Conservation (phyloP, 1,284 basidiomycete genomes). For the Ustilago hordei region DNA sequence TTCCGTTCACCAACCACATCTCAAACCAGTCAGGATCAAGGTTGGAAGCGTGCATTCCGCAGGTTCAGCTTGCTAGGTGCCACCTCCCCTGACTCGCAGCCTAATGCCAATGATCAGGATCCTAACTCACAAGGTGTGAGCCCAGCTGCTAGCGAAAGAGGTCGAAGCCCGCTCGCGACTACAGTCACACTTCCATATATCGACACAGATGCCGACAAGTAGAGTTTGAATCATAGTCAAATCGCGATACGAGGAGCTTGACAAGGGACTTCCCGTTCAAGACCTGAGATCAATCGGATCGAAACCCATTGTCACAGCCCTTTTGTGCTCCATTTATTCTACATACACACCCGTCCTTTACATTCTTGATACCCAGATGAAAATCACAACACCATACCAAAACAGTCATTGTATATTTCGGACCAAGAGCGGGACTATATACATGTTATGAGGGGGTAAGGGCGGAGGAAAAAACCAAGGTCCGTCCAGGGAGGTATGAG, state of each 20-base stretch:
- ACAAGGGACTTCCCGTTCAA: background rate
- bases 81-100: slow-evolving; percentile 12
- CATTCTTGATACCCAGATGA: slow-evolving; percentile 21
- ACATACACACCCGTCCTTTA: background rate
- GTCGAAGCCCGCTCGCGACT: slow-evolving; percentile 15
- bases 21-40: slow-evolving; percentile 32
- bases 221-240: background rate
- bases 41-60: slow-evolving; percentile 41
- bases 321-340: no score
- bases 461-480: no score
- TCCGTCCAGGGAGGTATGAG: no score
- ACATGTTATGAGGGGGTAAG: no score
- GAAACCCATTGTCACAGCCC: no score
- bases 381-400: background rate
- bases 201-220: background rate
- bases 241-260: background rate
- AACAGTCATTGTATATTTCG: background rate
- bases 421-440: no score
- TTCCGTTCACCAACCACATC: slow-evolving; percentile 26
- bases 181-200: background rate
- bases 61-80: slow-evolving; percentile 39
- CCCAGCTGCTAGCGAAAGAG: slow-evolving; percentile 5
- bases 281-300: background rate
- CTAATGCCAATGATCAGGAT: background rate
- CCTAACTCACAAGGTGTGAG: background rate